These are phyloP conservation scores for Ulota crispa DNA, from an alignment of 225 moss, liverwort and hornwort species.

Conservation along the genomic window DNA sequence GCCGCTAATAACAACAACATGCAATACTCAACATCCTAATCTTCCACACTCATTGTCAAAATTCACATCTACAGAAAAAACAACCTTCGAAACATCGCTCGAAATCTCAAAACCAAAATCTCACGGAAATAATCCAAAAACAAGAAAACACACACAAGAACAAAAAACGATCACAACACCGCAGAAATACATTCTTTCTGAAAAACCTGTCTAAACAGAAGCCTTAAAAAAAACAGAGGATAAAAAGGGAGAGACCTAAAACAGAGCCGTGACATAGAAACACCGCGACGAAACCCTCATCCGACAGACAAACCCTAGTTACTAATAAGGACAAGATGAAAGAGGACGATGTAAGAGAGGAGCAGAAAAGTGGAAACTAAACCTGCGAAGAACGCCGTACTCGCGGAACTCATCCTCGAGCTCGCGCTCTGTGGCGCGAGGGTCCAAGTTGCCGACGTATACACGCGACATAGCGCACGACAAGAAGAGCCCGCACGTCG, in stretches of 20 bases:
- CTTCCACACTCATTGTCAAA: neutral
- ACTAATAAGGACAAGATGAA: too few relatives aligned
- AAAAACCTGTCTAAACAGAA: neutral
- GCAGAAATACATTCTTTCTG: rapidly evolving
- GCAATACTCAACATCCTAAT: too few relatives aligned
- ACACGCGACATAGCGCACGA: constrained; percentile 87
- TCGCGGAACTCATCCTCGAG: constrained; percentile 99
- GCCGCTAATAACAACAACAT: too few relatives aligned
- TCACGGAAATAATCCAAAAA: neutral
- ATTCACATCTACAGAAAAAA: neutral
- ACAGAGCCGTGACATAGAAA: neutral
- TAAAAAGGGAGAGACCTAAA: neutral
- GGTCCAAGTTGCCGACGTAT: constrained; percentile 99
- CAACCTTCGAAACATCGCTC: neutral
- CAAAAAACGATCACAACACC: neutral
- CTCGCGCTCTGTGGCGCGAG: constrained; percentile 98
- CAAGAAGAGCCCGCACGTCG: neutral
- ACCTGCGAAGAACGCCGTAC: constrained; percentile 98
- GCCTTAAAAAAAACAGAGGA: too few relatives aligned
- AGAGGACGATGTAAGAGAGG: too few relatives aligned
- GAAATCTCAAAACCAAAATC: neutral
- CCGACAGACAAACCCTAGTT: neutral
- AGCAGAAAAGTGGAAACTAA: neutral
- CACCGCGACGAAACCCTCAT: constrained; percentile 22
- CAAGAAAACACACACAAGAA: neutral